Percentiles rank a stretch among this genome's conserved stretches.
Evolutionary conservation across 2,329 filamentous ascomycete species (phyloP).

Genomic region (Fusarium haematococcum): DNA sequence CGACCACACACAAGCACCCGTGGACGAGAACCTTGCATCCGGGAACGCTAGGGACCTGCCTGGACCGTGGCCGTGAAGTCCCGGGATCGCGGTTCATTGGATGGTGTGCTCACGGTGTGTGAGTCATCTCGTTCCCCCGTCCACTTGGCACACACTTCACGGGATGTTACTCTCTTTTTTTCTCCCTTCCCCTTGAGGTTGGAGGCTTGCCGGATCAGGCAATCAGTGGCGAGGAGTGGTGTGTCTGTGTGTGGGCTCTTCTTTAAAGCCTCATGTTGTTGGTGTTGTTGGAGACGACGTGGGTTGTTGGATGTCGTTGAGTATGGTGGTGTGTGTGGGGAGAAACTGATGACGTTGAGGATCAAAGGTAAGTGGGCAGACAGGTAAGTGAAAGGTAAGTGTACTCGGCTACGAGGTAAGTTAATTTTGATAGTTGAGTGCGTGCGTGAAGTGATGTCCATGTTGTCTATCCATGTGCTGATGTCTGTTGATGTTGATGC

Average conservation of each 20-base stretch:
- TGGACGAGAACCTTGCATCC: not conserved
- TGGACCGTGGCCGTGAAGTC: slow-evolving; percentile 20
- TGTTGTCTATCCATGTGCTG: not conserved
- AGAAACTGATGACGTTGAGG: not conserved
- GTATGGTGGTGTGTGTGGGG: not conserved
- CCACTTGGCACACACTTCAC: slow-evolving; percentile 22
- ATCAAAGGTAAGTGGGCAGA: slow-evolving; percentile 16
- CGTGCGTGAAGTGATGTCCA: slow-evolving; percentile 6
- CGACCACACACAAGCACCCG: slow-evolving; percentile 6
- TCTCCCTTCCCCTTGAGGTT: slow-evolving; percentile 28
- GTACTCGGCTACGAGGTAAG: not conserved
- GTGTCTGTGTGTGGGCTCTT: slow-evolving; percentile 27
- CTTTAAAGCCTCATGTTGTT: not conserved
- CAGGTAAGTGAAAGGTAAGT: slow-evolving; percentile 14
- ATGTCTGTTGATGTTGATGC: not conserved
- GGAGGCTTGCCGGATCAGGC: slow-evolving; percentile 41
- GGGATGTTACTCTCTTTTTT: slow-evolving; percentile 16
- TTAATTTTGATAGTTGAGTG: not conserved
- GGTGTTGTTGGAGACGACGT: not conserved
- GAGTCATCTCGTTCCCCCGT: slow-evolving; percentile 40
- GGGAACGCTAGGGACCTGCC: slow-evolving; percentile 21
- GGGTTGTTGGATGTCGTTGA: slow-evolving; percentile 18
- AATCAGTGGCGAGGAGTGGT: slow-evolving; percentile 34
- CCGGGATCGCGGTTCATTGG: slow-evolving; percentile 31
- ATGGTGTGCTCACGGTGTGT: slow-evolving; percentile 43